Evolutionary conservation across 2,329 filamentous ascomycete species (phyloP), one percentile per base, ranked within the genome.

Genomic region (Penicillium sp.): DNA sequence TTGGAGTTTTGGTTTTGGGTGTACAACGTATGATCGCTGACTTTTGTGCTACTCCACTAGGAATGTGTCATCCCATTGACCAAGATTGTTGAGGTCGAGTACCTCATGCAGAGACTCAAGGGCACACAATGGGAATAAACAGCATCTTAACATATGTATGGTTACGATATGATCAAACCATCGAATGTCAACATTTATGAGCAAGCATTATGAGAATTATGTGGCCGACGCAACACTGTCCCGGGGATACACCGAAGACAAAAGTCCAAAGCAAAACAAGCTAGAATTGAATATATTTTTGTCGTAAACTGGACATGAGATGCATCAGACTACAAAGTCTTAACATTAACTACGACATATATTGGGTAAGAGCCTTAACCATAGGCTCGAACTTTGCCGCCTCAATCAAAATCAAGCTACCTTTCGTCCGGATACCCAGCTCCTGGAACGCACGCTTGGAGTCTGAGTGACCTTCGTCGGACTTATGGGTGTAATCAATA

Each of bases 71-170:
- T 99, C 67, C 94, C 94, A 0, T 77, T 97, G 74, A 99, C 94
- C n/a, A 99, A 99, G 77, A 89, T 92, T 63, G 93, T 99, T 41
- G 94, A 99, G 81, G 92, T 99, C 10, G 94, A 99, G 68, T 99
- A 99, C 74, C 81, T 99, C 66, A 96, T 99, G 91, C 91, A 97
- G 77, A 85, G 94, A 62, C 79, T 99, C 53, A 85, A 78, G 65
- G 78, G 78, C 29, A 81, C 79, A 4, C 61, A 79, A 68, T 81
- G 79, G 79, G 77, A 80, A 62, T 78, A 62, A 72, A 47, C 12
- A 27, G 41, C 25, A 23, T 54, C 42, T 55, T 36, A 21, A 57
- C 53, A 65, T 57, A 61, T 61, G 57, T 55, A 60, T 63, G 59
- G 36, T 60, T 60, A 62, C 57, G 56, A 63, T 50, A 44, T 60